Conservation (phyloP, 2,329 filamentous ascomycete species). For the Plenodomus tracheiphilus region DNA sequence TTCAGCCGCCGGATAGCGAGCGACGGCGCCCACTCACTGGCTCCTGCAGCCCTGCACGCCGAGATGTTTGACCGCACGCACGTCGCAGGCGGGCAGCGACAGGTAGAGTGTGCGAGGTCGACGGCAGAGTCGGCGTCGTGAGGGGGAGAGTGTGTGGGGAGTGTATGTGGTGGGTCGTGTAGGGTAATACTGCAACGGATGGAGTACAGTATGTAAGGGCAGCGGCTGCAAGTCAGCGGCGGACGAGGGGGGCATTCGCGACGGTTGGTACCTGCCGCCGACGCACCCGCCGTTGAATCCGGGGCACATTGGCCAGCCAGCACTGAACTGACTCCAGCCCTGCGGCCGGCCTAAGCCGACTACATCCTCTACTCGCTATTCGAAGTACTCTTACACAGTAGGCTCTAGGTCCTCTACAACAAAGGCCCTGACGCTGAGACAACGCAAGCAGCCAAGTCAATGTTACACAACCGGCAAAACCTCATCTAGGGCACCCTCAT, state of each 20-base stretch:
- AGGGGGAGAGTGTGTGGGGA: slow-evolving; percentile 1
- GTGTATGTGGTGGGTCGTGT: not conserved
- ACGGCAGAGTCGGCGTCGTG: slow-evolving; percentile 17
- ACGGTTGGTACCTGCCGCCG: slow-evolving; percentile 22
- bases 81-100: slow-evolving; percentile 27
- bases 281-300: slow-evolving; percentile 16
- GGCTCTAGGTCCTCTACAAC: no score
- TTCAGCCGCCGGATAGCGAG: slow-evolving; percentile 36
- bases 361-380: no score
- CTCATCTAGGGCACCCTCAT: no score
- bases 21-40: slow-evolving; percentile 25
- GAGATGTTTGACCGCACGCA: slow-evolving; percentile 26
- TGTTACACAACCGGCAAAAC: not conserved
- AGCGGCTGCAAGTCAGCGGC: not conserved
- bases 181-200: no score
- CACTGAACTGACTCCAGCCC: not conserved
- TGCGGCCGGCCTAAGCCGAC: no score
- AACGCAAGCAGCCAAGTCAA: not conserved
- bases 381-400: no score
- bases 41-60: slow-evolving; percentile 11
- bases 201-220: no score
- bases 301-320: no score
- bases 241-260: slow-evolving; percentile 2
- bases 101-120: slow-evolving; percentile 30
- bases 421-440: slow-evolving; percentile 1